Conservation (phyloP, 768 basidiomycete genomes). For the Collybia nuda region DNA sequence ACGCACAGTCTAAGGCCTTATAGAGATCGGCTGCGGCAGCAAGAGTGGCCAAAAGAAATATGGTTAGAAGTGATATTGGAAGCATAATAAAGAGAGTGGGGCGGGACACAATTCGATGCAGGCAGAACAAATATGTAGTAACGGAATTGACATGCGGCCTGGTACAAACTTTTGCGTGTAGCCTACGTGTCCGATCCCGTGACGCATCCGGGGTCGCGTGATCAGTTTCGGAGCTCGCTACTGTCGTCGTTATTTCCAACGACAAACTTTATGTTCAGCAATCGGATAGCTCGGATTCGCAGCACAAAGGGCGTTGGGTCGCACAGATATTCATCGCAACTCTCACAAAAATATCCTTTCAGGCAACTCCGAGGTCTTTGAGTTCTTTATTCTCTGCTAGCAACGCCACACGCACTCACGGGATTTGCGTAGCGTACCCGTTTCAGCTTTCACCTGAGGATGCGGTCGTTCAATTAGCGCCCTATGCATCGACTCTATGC, state of each 20-base stretch:
- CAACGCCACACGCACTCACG: not conserved
- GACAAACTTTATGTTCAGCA: conserved; percentile 12
- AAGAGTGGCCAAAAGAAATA: conserved; percentile 36
- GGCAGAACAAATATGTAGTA: too few relatives aligned
- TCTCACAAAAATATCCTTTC: conserved; percentile 25
- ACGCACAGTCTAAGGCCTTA: conserved; percentile 78
- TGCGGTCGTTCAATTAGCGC: conserved; percentile 39
- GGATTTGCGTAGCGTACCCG: conserved; percentile 41
- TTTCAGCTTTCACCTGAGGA: conserved; percentile 47
- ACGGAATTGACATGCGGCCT: not conserved
- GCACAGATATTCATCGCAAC: conserved; percentile 6
- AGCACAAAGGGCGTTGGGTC: conserved; percentile 2
- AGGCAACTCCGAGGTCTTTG: conserved; percentile 34
- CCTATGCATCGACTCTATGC: conserved; percentile 25
- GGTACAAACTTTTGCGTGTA: conserved; percentile 2
- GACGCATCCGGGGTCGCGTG: conserved; percentile 11
- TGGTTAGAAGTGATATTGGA: conserved; percentile 26
- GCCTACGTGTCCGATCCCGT: conserved; percentile 17
- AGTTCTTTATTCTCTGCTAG: conserved; percentile 1
- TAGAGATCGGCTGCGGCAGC: conserved; percentile 72
- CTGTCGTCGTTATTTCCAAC: not conserved
- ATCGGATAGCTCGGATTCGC: conserved; percentile 14
- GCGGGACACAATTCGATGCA: not conserved
- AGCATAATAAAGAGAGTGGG: conserved; percentile 29
- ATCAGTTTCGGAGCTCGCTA: conserved; percentile 5